These are phyloP conservation scores for Yarrowia sp. DNA, from an alignment of 805 yeast genomes.

Conservation along the genomic window DNA sequence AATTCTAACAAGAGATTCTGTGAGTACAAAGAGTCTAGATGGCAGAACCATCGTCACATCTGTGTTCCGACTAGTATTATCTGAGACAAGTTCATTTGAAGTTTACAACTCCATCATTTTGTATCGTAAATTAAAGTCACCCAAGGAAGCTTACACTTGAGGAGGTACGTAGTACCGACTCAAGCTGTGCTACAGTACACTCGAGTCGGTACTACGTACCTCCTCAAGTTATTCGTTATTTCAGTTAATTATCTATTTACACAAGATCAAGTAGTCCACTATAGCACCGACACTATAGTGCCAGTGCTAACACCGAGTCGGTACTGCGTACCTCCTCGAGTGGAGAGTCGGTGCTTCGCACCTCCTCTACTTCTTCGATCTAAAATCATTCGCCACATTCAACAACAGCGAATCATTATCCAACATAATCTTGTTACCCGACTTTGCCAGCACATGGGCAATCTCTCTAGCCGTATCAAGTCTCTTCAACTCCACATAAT, in stretches of 20 bases:
- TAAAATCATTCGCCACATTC: slow-evolving; percentile 79
- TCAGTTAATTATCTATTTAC: slow-evolving; percentile 25
- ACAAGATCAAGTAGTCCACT: not conserved
- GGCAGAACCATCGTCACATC: no score
- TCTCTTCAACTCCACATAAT: slow-evolving; percentile 94
- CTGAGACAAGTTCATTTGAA: no score
- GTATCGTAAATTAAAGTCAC: no score
- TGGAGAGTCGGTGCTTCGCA: not conserved
- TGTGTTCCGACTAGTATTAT: no score
- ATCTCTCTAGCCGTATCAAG: slow-evolving; percentile 96
- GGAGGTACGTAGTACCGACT: no score
- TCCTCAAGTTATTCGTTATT: not conserved
- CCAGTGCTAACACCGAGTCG: not conserved
- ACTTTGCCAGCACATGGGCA: slow-evolving; percentile 75
- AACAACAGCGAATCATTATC: slow-evolving; percentile 90
- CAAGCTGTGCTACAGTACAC: no score
- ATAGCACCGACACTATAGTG: not conserved
- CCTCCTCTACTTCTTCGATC: slow-evolving; percentile 39
- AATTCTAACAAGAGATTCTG: no score
- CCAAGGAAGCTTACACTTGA: no score
- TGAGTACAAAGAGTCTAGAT: no score
- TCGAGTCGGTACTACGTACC: no score
- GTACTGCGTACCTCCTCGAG: no score
- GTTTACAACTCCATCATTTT: no score
- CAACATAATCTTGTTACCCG: slow-evolving; percentile 88